phyloP scores from a whole-genome alignment of 208 protist genomes.

The Phytomonas sp. region DNA sequence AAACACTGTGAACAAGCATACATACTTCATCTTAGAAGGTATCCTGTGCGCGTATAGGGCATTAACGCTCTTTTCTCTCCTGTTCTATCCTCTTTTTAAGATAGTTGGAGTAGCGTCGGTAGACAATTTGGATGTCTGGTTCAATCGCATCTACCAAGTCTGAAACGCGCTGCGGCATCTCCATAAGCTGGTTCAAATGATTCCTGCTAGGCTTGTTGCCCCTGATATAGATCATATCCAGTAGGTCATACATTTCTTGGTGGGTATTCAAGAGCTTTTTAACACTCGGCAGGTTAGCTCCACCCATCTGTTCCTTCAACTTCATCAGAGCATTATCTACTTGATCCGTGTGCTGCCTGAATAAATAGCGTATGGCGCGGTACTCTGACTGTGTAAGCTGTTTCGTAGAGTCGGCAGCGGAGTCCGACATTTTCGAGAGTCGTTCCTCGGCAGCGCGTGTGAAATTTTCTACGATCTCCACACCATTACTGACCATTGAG shows the following conservation, averaged over 20 bases:
- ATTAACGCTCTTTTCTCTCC: neutral
- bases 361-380: slow-evolving; percentile 71
- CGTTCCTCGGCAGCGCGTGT: slow-evolving; percentile 7
- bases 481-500: slow-evolving; percentile 55
- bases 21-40: too few species aligned
- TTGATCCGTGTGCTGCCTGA: slow-evolving; percentile 72
- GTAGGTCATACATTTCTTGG: slow-evolving; percentile 68
- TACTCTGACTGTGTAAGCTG: slow-evolving; percentile 49
- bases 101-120: slow-evolving; percentile 70
- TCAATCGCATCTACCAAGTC: slow-evolving; percentile 70
- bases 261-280: slow-evolving; percentile 78
- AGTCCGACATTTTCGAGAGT: slow-evolving; percentile 8
- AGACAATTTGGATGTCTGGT: slow-evolving; percentile 70
- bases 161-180: slow-evolving; percentile 61
- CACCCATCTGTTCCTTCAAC: slow-evolving; percentile 51
- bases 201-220: slow-evolving; percentile 48
- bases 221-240: slow-evolving; percentile 66
- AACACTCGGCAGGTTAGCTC: slow-evolving; percentile 48
- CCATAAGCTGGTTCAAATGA: slow-evolving; percentile 54
- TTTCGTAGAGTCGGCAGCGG: slow-evolving; percentile 13
- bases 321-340: slow-evolving; percentile 65
- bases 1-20: too few species aligned
- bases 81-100: slow-evolving; percentile 26
- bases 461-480: slow-evolving; percentile 54
- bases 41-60: too few species aligned